A percentile compares a stretch with the other conserved stretches of the same genome.
phyloP scores from a whole-genome alignment of 2,329 filamentous ascomycete genomes.

The Neonectria coccinea region DNA sequence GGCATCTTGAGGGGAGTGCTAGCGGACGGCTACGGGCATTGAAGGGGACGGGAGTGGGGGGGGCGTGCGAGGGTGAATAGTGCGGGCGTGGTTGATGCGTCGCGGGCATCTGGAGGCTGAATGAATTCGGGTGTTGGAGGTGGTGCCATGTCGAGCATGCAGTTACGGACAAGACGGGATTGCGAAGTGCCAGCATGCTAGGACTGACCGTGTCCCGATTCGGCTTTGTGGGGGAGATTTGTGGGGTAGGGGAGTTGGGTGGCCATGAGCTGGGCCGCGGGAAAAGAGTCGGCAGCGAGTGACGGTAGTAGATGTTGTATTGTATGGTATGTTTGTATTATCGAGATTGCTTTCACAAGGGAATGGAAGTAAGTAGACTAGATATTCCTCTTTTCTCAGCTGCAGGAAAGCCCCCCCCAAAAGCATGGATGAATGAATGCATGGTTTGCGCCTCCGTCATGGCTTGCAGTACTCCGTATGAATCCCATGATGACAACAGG shows the following conservation, averaged over 20 bases:
- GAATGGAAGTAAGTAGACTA: neutral
- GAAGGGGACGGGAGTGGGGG: neutral
- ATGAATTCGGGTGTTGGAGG: slow-evolving; percentile 2
- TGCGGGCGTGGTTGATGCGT: neutral
- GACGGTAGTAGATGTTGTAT: slow-evolving; percentile 8
- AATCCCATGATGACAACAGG: too few species aligned
- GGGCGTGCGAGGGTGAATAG: neutral
- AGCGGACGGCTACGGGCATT: neutral
- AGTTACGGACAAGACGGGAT: slow-evolving; percentile 4
- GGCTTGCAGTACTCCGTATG: too few species aligned
- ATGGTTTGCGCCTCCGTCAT: too few species aligned
- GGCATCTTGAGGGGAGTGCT: slow-evolving; percentile 41
- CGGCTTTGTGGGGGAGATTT: slow-evolving; percentile 26
- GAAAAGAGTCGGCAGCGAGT: slow-evolving; percentile 24
- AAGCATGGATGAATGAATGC: too few species aligned
- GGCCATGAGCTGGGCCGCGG: slow-evolving; percentile 22
- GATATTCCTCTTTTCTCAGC: neutral
- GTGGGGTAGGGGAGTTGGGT: slow-evolving; percentile 17
- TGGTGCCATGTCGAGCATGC: slow-evolving; percentile 22
- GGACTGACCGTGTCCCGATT: slow-evolving; percentile 14
- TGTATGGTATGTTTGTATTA: neutral
- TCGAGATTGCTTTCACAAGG: neutral
- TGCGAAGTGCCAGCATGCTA: neutral
- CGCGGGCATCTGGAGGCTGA: slow-evolving; percentile 1
- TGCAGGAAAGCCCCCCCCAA: too few species aligned